phyloP scores from a whole-genome alignment of 768 basidiomycete genomes.

The Leucogyrophana mollusca region DNA sequence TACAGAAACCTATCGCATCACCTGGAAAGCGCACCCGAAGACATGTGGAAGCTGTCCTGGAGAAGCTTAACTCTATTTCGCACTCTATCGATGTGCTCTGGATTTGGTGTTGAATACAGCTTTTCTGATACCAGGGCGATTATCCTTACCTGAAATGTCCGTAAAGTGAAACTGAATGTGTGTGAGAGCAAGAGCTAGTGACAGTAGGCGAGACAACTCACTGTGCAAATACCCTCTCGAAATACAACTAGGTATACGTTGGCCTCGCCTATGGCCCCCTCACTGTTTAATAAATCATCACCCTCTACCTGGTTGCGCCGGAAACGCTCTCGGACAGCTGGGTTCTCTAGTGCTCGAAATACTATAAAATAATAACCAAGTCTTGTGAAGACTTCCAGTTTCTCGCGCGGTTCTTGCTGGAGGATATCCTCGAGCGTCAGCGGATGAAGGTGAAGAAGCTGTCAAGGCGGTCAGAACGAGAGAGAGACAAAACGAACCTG shows the following conservation, averaged over 20 bases:
- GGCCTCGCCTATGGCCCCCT: slow-evolving; percentile 63
- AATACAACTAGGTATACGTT: slow-evolving; percentile 92
- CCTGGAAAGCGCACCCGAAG: slow-evolving; percentile 54
- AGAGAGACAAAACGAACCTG: neutral
- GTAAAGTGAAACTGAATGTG: slow-evolving; percentile 79
- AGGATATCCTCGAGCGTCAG: slow-evolving; percentile 92
- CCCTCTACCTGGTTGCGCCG: slow-evolving; percentile 23
- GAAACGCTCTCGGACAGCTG: slow-evolving; percentile 39
- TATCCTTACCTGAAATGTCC: slow-evolving; percentile 62
- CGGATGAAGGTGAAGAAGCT: slow-evolving; percentile 88
- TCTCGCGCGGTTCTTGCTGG: slow-evolving; percentile 89
- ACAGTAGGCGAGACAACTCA: slow-evolving; percentile 31
- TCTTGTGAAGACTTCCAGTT: slow-evolving; percentile 81
- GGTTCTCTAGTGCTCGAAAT: slow-evolving; percentile 76
- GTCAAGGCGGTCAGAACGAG: slow-evolving; percentile 3
- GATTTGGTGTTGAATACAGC: slow-evolving; percentile 3
- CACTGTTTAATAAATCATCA: slow-evolving; percentile 28
- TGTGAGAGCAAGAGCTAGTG: neutral
- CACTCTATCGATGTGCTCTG: slow-evolving; percentile 78
- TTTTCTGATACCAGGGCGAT: neutral
- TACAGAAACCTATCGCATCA: neutral
- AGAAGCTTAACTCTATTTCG: slow-evolving; percentile 65
- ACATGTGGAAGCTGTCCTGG: slow-evolving; percentile 62
- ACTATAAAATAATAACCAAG: slow-evolving; percentile 93
- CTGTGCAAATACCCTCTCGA: slow-evolving; percentile 79